phyloP scores from a whole-genome alignment of 2,329 filamentous ascomycete species.

The Ceratocystis lukuohia region DNA sequence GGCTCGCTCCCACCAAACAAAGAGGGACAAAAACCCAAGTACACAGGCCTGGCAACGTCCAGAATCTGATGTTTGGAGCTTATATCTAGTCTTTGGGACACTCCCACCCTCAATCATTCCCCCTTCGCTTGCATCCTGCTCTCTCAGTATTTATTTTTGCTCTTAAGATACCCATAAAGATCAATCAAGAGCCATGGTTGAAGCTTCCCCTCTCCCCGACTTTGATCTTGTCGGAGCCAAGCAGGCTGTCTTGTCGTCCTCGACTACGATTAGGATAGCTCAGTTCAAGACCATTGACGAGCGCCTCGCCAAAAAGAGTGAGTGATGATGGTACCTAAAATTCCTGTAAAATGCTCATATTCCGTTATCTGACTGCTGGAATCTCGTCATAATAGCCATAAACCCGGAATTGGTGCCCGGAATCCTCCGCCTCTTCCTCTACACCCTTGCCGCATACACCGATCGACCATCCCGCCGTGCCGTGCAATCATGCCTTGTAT shows the following conservation, averaged over 20 bases:
- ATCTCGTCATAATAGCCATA: constrained; percentile 29
- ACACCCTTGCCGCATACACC: constrained; percentile 74
- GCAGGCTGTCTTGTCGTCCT: constrained; percentile 46
- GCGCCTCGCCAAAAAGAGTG: constrained; percentile 42
- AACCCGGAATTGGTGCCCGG: constrained; percentile 36
- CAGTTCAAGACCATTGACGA: constrained; percentile 45
- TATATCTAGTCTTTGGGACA: background rate
- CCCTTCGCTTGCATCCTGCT: constrained; percentile 1
- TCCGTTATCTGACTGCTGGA: background rate
- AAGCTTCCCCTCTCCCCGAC: constrained; percentile 24
- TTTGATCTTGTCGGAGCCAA: constrained; percentile 39
- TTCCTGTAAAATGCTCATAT: constrained; percentile 15
- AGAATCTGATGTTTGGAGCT: constrained; percentile 10
- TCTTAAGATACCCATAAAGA: constrained; percentile 9
- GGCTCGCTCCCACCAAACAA: background rate
- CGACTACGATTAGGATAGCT: constrained; percentile 42
- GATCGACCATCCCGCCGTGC: constrained; percentile 75
- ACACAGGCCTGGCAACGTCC: constrained; percentile 5
- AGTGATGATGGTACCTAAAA: constrained; percentile 22
- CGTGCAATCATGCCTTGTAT: constrained; percentile 65
- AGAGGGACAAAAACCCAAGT: background rate
- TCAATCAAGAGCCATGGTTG: constrained; percentile 17
- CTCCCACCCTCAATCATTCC: background rate
- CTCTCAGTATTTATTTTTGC: background rate
- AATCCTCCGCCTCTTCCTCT: constrained; percentile 63